phyloP scores from a whole-genome alignment of 129 eudicot species.

The Chrysanthemum lavandulifolium region DNA sequence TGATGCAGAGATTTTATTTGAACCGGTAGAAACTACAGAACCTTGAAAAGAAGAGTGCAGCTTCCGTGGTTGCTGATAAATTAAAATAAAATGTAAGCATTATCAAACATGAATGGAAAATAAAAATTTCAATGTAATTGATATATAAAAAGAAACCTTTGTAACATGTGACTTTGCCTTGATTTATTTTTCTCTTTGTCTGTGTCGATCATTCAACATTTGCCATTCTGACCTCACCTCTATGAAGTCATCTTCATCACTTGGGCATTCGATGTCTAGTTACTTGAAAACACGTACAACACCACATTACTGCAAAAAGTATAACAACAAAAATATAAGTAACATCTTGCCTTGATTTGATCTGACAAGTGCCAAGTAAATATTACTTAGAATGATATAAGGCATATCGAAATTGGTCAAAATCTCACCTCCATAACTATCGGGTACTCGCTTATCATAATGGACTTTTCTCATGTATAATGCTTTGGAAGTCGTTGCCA shows the following conservation, averaged over 20 bases:
- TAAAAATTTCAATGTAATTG: background rate
- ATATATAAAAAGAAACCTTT: slow-evolving; percentile 39
- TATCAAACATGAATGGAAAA: background rate
- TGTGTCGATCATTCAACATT: slow-evolving; percentile 87
- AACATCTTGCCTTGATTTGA: too few species aligned
- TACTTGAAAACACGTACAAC: slow-evolving; percentile 73
- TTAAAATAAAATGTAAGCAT: slow-evolving; percentile 2
- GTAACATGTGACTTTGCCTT: slow-evolving; percentile 63
- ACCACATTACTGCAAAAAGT: slow-evolving; percentile 75
- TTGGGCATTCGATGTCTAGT: slow-evolving; percentile 82
- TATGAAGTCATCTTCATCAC: slow-evolving; percentile 95
- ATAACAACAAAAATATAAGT: slow-evolving; percentile 43
- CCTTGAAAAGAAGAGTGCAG: slow-evolving; percentile 45
- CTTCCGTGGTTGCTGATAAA: slow-evolving; percentile 56
- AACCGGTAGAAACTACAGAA: slow-evolving; percentile 21
- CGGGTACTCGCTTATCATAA: too few species aligned
- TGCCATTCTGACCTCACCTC: slow-evolving; percentile 93
- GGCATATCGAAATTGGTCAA: too few species aligned
- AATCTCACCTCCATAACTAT: too few species aligned
- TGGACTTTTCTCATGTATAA: too few species aligned
- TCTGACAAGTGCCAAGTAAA: too few species aligned
- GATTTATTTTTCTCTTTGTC: slow-evolving; percentile 83
- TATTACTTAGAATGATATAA: too few species aligned
- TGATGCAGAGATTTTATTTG: slow-evolving; percentile 30
- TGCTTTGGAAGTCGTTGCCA: too few species aligned